Evolutionary conservation across 345 rosid genomes (phyloP), one percentile per base, ranked within the genome.

Genomic region (Brassica cretica): DNA sequence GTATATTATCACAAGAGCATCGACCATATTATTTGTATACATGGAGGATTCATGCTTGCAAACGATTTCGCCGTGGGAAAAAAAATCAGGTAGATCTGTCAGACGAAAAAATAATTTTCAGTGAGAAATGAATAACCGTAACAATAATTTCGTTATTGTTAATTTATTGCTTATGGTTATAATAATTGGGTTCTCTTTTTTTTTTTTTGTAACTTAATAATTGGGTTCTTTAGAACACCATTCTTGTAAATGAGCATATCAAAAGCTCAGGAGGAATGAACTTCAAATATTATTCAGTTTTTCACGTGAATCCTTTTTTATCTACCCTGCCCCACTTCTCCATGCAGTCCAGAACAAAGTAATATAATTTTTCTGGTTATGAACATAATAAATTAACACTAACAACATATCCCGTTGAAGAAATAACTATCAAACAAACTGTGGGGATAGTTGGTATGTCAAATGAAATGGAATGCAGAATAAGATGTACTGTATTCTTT

Each of bases 251-350:
- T 63, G 53, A 33, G n/a, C 15, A 29, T 16, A 64, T 70, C 33
- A 59, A 76, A 29, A 72, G 59, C 30, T 64, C 44, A 56, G 76
- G 81, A 72, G 81, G 77, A 32, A 66, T 72, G 81, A 59, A 72
- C 62, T 65, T 39, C 24, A 66, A 66, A 44, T 19, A 77, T 9
- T 71, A 18, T 65, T 35, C 11, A 3, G 58, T 27, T 71, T 65
- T 24, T 65, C 76, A 65, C 65, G 67, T 78, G 72, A 72, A 66
- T 8, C 73, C 44, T 19, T 72, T 37, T 72, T 71, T 65, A 65
- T 72, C 68, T 27, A 56, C 29, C 7, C 10, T 27, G 51, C 65
- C 73, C 81, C 77, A 72, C 73, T 66, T 71, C 4, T 59, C 77
- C 55, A 78, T 78, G 68, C 68, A 65, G 35, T 76, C 67, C 37